Percentiles rank a stretch among this genome's conserved stretches.
Conservation (phyloP, 345 rosid species). For the Arabidopsis thaliana region TAIR10.1 NC_003070.9:5247501-5248000, state of each 20-base stretch:
- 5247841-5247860: constrained; percentile 85
- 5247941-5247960: constrained; percentile 5
- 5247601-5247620: constrained; percentile 77
- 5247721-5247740: constrained; percentile 28
- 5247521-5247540: constrained; percentile 10
- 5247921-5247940: constrained; percentile 1
- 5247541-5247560: constrained; percentile 19
- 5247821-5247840: constrained; percentile 97
- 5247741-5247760: constrained; percentile 30
- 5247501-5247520: constrained; percentile 17
- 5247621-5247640: constrained; percentile 93
- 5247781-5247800: constrained; percentile 96
- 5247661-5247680: constrained; percentile 57
- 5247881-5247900: constrained; percentile 87
- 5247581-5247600: constrained; percentile 99
- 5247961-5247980: neutral
- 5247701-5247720: neutral
- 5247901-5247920: constrained; percentile 47
- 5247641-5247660: constrained; percentile 99
- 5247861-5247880: constrained; percentile 90
- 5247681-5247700: neutral
- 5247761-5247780: constrained; percentile 98
- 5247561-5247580: constrained; percentile 36
- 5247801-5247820: constrained; percentile 99
- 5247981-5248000: constrained; percentile 11